A percentile compares a stretch with the other conserved stretches of the same genome.
Evolutionary conservation across 1,284 basidiomycete species (phyloP).

Genomic region (Irpex sp.): DNA sequence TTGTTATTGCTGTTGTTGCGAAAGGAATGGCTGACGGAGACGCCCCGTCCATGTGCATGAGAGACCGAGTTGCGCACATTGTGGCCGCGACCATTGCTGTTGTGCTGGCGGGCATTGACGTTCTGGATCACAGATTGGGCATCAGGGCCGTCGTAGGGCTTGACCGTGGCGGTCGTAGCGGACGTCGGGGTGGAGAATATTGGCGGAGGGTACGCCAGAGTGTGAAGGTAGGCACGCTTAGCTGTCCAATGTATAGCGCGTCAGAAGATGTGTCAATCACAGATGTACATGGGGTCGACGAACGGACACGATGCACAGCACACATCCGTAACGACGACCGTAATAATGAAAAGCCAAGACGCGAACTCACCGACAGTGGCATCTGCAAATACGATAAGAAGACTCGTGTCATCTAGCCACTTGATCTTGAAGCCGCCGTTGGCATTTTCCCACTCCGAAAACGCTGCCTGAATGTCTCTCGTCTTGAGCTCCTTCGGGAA

Average conservation of each 20-base stretch:
- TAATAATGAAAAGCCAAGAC: no score
- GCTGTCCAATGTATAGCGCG: constrained; percentile 38
- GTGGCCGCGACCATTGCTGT: constrained; percentile 59
- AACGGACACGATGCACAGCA: background rate
- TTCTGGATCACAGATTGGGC: constrained; percentile 87
- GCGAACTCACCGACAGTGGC: constrained; percentile 68
- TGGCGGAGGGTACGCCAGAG: constrained; percentile 79
- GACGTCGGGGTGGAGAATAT: constrained; percentile 60
- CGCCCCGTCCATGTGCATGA: constrained; percentile 28
- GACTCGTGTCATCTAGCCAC: constrained; percentile 96
- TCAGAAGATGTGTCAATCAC: background rate
- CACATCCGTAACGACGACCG: no score
- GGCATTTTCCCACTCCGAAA: constrained; percentile 85
- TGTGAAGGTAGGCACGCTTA: constrained; percentile 92
- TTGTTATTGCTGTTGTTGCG: constrained; percentile 47
- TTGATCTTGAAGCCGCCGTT: constrained; percentile 97
- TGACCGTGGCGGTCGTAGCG: constrained; percentile 55
- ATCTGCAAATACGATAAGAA: constrained; percentile 92
- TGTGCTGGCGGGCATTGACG: constrained; percentile 75
- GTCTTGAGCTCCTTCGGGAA: constrained; percentile 97
- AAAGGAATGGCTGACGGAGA: constrained; percentile 62
- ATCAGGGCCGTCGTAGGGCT: constrained; percentile 93
- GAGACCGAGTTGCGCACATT: constrained; percentile 47
- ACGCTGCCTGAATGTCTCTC: constrained; percentile 90
- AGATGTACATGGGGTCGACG: constrained; percentile 1